phyloP scores from a whole-genome alignment of 2,329 filamentous ascomycete genomes.

The Hypoxylon sp. region DNA sequence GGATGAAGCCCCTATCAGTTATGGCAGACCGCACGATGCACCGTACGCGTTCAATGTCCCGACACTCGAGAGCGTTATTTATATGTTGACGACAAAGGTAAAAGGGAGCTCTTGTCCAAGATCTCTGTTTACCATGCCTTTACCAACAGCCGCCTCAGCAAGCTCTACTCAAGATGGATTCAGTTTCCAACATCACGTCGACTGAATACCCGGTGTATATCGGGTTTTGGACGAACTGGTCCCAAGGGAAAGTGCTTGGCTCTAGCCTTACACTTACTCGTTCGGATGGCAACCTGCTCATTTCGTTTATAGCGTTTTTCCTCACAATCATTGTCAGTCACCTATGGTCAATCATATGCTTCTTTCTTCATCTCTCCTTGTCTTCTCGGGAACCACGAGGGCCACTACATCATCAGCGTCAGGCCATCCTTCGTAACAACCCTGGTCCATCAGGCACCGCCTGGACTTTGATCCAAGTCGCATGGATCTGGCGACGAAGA shows the following conservation, averaged over 20 bases:
- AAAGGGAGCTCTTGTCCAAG: too few relatives aligned
- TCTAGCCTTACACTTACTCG: background rate
- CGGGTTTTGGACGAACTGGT: background rate
- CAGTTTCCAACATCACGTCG: background rate
- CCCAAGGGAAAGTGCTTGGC: background rate
- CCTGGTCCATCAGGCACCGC: too few relatives aligned
- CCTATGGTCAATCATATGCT: background rate
- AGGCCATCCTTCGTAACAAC: conserved; percentile 17
- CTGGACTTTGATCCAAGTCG: background rate
- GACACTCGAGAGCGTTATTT: too few relatives aligned
- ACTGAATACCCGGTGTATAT: background rate
- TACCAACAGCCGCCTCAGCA: too few relatives aligned
- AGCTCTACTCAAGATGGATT: too few relatives aligned
- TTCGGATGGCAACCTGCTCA: background rate
- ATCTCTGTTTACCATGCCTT: too few relatives aligned
- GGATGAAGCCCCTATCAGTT: too few relatives aligned
- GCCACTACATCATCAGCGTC: conserved; percentile 10
- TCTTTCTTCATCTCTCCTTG: background rate
- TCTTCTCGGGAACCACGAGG: conserved; percentile 2
- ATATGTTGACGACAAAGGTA: too few relatives aligned
- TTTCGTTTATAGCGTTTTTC: background rate
- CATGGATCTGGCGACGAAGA: background rate
- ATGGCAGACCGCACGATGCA: too few relatives aligned
- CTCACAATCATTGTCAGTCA: background rate
- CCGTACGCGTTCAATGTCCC: too few relatives aligned